Base-by-base conservation (phyloP, 164 flowering plant species). In the Kingdonia uniflora region DNA sequence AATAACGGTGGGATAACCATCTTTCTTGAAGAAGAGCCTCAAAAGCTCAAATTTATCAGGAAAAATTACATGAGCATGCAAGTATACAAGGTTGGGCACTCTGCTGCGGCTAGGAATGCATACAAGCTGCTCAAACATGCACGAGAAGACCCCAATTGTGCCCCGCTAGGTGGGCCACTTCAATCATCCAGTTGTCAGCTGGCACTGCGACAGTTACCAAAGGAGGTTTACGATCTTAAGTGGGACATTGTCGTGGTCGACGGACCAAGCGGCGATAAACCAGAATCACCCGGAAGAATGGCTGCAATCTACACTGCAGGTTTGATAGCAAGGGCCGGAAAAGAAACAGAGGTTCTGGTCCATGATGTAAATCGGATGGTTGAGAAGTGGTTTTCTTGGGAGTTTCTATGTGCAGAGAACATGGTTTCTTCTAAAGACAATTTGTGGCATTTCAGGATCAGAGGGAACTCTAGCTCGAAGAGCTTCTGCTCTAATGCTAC, bases 321-420 rank as follows among this genome's bases (percentile, higher is more conserved):
- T 29, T 42, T 82, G 55, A 21, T 88, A 22, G 95, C 96, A 47
- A 81, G 94, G 65, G 56, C 52, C 19, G 81, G 85, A 54, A 76
- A 79, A 3, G 46, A 42, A 12, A 74, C 82, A 0, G 66, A 80
- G 58, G 89, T 92, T 22, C n/a, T 86, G 25, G 84, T 86, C 14
- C 96, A 88, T 62, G 91, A 88, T 60, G 76, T 76, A 5, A 73
- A 92, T 66, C 69, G 90, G 38, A 84, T 60, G 39, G 69, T 89
- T 21, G 97, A 92, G 71, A 89, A 68, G 65, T 92, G 99, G 99
- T 88, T 76, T 62, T 82, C 97, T 0, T 72, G 95, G 89, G 97
- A 88, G 71, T 92, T 80, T 52, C 59, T 88, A 19, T 84, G 97
- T 51, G 81, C 86, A 11, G 84, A 84, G 67, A 88, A 92, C 64